These are phyloP conservation scores for Ceratocystis cubensis DNA, from an alignment of 2,329 filamentous ascomycete species.

Conservation along the genomic window DNA sequence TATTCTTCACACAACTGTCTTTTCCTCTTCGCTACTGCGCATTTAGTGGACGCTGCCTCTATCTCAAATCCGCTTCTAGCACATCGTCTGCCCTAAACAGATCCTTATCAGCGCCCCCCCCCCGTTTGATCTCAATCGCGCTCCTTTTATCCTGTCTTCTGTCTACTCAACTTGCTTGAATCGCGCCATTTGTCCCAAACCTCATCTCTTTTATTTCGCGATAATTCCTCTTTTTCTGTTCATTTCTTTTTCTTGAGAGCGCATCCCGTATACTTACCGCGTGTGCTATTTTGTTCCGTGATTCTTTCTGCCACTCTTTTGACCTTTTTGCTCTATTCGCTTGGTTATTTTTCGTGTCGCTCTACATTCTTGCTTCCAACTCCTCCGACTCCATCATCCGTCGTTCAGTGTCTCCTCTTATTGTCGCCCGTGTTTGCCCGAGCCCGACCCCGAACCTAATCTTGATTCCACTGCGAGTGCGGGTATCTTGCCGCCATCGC, in stretches of 20 bases:
- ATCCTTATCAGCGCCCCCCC: conserved; percentile 1
- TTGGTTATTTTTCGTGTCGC: neutral
- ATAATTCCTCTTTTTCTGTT: conserved; percentile 14
- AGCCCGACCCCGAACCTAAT: neutral
- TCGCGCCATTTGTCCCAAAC: conserved; percentile 10
- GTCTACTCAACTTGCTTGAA: neutral
- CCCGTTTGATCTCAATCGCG: conserved; percentile 10
- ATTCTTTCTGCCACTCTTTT: neutral
- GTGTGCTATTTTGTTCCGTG: neutral
- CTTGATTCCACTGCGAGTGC: neutral
- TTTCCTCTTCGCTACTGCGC: neutral
- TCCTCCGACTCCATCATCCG: neutral
- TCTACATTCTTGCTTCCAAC: neutral
- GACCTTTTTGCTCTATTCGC: neutral
- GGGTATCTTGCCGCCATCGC: neutral
- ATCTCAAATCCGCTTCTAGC: neutral
- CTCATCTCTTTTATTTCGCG: conserved; percentile 1
- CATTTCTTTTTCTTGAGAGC: conserved; percentile 16
- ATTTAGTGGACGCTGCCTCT: neutral
- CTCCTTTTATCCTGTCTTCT: conserved; percentile 4
- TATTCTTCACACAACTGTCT: neutral
- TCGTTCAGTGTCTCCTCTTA: conserved; percentile 19
- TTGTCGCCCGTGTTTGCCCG: conserved; percentile 18
- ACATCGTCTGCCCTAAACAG: neutral
- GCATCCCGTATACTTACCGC: neutral